phyloP scores from a whole-genome alignment of 2,329 filamentous ascomycete species.

The Diaporthe ilicicola region DNA sequence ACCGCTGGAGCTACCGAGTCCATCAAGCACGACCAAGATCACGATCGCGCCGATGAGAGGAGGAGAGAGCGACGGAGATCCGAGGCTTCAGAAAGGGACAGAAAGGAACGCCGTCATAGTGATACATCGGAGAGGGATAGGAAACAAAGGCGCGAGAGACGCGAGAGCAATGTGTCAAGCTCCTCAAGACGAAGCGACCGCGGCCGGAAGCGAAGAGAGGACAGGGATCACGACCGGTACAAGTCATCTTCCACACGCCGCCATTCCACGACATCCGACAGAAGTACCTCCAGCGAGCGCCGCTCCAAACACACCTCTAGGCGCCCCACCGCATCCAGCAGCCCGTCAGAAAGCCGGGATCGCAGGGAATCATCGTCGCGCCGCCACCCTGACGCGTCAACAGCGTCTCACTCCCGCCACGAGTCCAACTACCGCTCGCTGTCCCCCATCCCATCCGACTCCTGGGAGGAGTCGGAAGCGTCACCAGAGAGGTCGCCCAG shows the following conservation, averaged over 20 bases:
- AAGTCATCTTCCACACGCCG: not conserved
- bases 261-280: not conserved
- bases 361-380: not conserved
- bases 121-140: not conserved
- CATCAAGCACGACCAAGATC: not conserved
- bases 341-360: not conserved
- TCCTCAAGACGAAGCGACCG: not conserved
- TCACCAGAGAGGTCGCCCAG: not conserved
- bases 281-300: not conserved
- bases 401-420: conserved; percentile 9
- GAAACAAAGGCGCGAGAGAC: not conserved
- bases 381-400: not conserved
- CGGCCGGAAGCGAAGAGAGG: not conserved
- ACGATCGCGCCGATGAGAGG: not conserved
- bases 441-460: conserved; percentile 27
- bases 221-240: not conserved
- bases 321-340: not conserved
- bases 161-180: not conserved
- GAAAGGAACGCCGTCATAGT: not conserved
- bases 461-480: conserved; percentile 13
- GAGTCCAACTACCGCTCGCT: conserved; percentile 17
- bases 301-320: not conserved
- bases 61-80: not conserved
- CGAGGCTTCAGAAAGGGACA: not conserved
- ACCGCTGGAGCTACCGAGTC: not conserved